phyloP scores from a whole-genome alignment of 768 basidiomycete species.

The Lyophyllum semitale region DNA sequence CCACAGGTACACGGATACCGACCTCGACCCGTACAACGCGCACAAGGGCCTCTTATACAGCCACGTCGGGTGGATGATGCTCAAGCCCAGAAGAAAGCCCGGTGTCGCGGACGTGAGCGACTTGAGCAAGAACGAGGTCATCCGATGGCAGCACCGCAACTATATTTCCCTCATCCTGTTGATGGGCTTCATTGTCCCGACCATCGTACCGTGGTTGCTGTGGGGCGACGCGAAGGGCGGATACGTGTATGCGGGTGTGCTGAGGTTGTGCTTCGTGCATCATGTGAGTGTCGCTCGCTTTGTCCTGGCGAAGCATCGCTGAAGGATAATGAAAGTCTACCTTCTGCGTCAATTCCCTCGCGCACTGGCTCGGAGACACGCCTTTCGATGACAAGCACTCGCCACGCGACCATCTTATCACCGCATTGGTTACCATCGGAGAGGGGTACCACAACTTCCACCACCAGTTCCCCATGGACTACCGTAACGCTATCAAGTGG shows the following conservation, averaged over 20 bases:
- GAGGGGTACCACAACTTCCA: slow-evolving; percentile 99
- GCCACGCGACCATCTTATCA: slow-evolving; percentile 86
- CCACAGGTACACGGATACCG: slow-evolving; percentile 96
- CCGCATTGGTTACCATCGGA: slow-evolving; percentile 88
- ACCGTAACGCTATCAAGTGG: slow-evolving; percentile 94
- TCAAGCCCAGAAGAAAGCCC: slow-evolving; percentile 87
- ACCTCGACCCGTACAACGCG: slow-evolving; percentile 94
- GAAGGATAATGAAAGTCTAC: slow-evolving; percentile 61
- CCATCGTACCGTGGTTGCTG: slow-evolving; percentile 69
- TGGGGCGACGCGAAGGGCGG: slow-evolving; percentile 92
- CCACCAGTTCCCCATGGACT: slow-evolving; percentile 96
- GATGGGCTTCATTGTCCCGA: slow-evolving; percentile 77
- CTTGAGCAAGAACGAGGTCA: slow-evolving; percentile 74
- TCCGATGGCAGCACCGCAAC: slow-evolving; percentile 86
- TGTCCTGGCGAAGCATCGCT: slow-evolving; percentile 7
- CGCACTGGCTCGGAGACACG: slow-evolving; percentile 92
- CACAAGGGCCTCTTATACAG: slow-evolving; percentile 87
- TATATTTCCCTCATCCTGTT: slow-evolving; percentile 71
- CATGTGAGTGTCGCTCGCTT: slow-evolving; percentile 56
- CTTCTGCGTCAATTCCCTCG: slow-evolving; percentile 95
- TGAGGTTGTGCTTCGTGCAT: slow-evolving; percentile 83
- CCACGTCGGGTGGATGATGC: slow-evolving; percentile 90
- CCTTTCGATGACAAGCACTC: slow-evolving; percentile 97
- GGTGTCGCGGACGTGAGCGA: slow-evolving; percentile 92
- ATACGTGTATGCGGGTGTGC: slow-evolving; percentile 80